phyloP scores from a whole-genome alignment of 306 rosid genomes.

The Acacia melanoxylon region DNA sequence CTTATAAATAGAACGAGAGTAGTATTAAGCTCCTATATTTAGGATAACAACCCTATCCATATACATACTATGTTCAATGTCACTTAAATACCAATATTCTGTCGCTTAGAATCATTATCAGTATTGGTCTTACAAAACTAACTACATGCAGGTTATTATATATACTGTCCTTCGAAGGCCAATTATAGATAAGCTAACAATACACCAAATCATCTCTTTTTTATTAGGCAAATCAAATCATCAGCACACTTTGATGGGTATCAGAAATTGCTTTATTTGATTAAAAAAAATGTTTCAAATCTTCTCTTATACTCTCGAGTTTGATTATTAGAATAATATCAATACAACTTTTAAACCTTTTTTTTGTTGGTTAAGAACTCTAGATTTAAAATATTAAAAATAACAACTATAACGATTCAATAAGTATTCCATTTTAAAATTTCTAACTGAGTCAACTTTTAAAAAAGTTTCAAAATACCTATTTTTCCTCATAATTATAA shows the following conservation, averaged over 20 bases:
- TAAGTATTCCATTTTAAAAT: not conserved
- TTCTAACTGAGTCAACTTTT: not conserved
- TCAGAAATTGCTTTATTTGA: not conserved
- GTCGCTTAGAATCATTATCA: not conserved
- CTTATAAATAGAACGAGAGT: too few relatives aligned
- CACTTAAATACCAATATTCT: not conserved
- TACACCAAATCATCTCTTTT: not conserved
- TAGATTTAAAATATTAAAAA: not conserved
- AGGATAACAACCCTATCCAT: not conserved
- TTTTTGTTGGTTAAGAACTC: not conserved
- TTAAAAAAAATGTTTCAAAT: not conserved
- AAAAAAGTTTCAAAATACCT: not conserved
- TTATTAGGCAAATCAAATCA: not conserved
- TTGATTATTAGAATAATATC: not conserved
- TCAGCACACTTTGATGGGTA: not conserved
- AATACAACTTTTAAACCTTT: not conserved
- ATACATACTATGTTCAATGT: not conserved
- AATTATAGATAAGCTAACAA: not conserved
- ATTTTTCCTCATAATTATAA: not conserved
- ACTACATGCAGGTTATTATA: not conserved
- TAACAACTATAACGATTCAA: not conserved
- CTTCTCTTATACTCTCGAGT: not conserved
- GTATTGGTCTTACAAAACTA: not conserved
- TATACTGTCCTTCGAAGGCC: not conserved
- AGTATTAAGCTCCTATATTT: too few relatives aligned